Base-by-base conservation (phyloP, 352 stramenopile genomes). In the Globisporangium cystogenes region DNA sequence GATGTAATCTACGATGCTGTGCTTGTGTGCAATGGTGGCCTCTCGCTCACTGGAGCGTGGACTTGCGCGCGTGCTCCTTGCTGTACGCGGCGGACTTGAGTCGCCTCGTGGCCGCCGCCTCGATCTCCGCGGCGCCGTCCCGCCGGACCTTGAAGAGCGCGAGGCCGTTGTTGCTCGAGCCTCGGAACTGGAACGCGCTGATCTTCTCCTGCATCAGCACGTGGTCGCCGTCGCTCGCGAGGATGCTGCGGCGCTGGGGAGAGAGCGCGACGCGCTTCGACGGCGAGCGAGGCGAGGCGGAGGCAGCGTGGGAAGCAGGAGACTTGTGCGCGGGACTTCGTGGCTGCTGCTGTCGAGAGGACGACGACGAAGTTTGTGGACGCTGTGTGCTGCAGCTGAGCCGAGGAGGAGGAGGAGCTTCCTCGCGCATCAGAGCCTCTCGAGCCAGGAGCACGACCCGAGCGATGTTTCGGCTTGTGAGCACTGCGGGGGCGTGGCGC, bases 201-300 rank as follows among this genome's bases (percentile, higher is more conserved):
- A 64, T 53, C 37, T 55, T 59, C 36, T 64, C 57, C 20, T 59
- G 51, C 21, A 64, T 26, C 8, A 64, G 43, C 23, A 64, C 44
- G 45, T 64, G 57, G 8, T 47, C 23, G 7, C 57, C 57, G 1
- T 64, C 57, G 12, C 48, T 44, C 41, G 51, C 51, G 20, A 64
- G 45, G 29, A 64, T 59, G 23, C 57, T 64, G 37, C 50, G 57
- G 3, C 20, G 43, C 20, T 48, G 45, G 0, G 51, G 43, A 20
- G 57, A 49, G 3, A 42, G 29, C 7, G 35, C 33, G 33, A 37
- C 33, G 33, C 7, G 4, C 12, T 42, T 42, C 16, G 37, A 21
- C 33, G 26, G 27, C 20, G 43, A 49, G 21, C 16, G 27, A 29
- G 43, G 43, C 43, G 43, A 29, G 43, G 43, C 21, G 43, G 43